Base-by-base conservation (phyloP, 768 basidiomycete species). In the Dentipellis fragilis region DNA sequence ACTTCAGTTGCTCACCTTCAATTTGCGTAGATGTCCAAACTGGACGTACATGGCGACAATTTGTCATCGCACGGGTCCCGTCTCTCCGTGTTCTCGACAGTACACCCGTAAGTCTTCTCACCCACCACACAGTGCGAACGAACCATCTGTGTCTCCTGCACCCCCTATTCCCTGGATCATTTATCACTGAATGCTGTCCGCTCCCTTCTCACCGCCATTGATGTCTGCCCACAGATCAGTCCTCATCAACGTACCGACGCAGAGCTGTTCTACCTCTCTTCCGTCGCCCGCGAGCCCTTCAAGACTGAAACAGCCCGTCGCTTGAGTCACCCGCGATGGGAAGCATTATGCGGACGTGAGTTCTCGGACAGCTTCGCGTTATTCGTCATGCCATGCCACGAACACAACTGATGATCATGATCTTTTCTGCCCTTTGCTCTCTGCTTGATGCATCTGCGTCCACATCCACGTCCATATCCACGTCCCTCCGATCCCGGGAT, bases 261-360 rank as follows among this genome's bases (percentile, higher is more conserved):
- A 50, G 92, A 95, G 68, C 66, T 90, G 22, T 88, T 88, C 65
- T 95, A 93, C 69, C 74, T 93, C 50, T 85, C 87, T 10, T 73
- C 76, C 58, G 71, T 90, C 58, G 73, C 74, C 52, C 77, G 75
- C 48, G 67, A 78, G 40, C 75, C 73, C 29, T 69, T 72, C 40
- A 63, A 65, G 10, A 71, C 77, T 38, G 71, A 77, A 17, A 76
- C 75, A 45, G 71, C 71, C 40, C 75, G 75, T 51, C 57, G 64
- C 57, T 65, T 69, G 62, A 68, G 71, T 60, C 83, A 91, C 64
- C 85, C 85, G 35, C 83, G 79, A 54, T 90, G 86, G 84, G 60
- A 64, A 36, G 72, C 71, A 39, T 72, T 93, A 22, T 85, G 84
- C 61, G 59, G 71, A 54, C 84, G 89, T 91, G 60, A 55, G 79